phyloP scores from a whole-genome alignment of 2,329 filamentous ascomycete species.

The Conoideocrella luteorostrata region DNA sequence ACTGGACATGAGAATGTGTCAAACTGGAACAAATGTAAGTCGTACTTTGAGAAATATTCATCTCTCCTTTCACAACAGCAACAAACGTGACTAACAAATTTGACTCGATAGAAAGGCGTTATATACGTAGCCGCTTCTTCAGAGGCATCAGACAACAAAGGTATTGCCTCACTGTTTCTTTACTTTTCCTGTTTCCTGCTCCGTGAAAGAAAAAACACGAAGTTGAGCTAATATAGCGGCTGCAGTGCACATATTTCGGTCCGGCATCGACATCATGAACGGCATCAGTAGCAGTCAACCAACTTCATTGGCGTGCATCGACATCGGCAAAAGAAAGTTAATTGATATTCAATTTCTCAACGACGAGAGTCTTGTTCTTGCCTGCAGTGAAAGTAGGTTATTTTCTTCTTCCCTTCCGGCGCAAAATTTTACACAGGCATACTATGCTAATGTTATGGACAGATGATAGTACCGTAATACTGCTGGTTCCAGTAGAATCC shows the following conservation, averaged over 20 bases:
- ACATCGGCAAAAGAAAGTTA: conserved; percentile 37
- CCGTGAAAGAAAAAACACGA: no score
- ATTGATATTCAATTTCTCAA: conserved; percentile 64
- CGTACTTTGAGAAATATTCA: background rate
- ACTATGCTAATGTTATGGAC: no score
- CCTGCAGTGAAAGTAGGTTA: conserved; percentile 40
- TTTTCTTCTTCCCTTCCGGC: background rate
- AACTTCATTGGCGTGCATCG: conserved; percentile 33
- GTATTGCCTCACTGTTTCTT: conserved; percentile 22
- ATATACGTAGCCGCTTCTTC: conserved; percentile 37
- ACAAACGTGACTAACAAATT: background rate
- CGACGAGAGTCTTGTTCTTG: conserved; percentile 52
- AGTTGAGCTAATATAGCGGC: no score
- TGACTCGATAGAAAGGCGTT: conserved; percentile 24
- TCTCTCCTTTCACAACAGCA: background rate
- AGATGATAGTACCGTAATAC: conserved; percentile 22
- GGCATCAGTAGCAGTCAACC: conserved; percentile 47
- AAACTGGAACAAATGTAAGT: conserved; percentile 26
- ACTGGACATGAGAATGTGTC: conserved; percentile 53
- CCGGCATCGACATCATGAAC: conserved; percentile 45
- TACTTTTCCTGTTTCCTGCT: no score
- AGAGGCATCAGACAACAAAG: conserved; percentile 27
- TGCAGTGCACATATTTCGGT: conserved; percentile 55
- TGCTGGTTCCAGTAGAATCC: conserved; percentile 31
- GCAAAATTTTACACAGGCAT: no score